phyloP scores from a whole-genome alignment of 108 stramenopile species.

The Parietichytrium sp. region DNA sequence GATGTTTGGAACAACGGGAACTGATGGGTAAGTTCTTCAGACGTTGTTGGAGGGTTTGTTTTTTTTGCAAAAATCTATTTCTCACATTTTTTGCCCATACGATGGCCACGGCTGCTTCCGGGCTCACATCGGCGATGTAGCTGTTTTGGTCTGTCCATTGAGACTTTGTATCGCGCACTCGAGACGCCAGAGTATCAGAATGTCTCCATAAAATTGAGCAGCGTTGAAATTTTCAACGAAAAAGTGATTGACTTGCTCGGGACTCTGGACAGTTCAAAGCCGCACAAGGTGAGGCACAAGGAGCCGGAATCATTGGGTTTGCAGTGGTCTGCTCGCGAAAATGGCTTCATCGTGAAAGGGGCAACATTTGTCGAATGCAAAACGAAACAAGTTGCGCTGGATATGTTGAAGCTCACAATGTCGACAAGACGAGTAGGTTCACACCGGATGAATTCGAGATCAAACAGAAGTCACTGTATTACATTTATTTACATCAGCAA shows the following conservation, averaged over 20 bases:
- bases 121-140: too few species aligned
- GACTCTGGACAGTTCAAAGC: too few species aligned
- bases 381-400: neutral
- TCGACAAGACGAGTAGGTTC: neutral
- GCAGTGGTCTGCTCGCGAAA: neutral
- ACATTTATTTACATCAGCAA: conserved; percentile 1
- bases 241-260: neutral
- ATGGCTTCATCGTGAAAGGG: conserved; percentile 4
- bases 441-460: neutral
- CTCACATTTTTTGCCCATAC: too few species aligned
- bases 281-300: too few species aligned
- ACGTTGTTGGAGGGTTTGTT: too few species aligned
- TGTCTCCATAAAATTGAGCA: neutral
- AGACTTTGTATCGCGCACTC: neutral
- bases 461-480: neutral
- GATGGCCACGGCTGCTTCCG: too few species aligned
- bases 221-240: conserved; percentile 5
- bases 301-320: too few species aligned
- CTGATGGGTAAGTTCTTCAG: too few species aligned
- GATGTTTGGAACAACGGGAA: conserved; percentile 9
- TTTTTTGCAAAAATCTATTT: too few species aligned
- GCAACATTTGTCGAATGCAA: neutral
- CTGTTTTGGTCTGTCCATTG: neutral
- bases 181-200: neutral
- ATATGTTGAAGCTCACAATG: neutral